Percentiles rank a stretch among this genome's conserved stretches.
phyloP scores from a whole-genome alignment of 2,329 filamentous ascomycete species.

The Aphanocladium album region DNA sequence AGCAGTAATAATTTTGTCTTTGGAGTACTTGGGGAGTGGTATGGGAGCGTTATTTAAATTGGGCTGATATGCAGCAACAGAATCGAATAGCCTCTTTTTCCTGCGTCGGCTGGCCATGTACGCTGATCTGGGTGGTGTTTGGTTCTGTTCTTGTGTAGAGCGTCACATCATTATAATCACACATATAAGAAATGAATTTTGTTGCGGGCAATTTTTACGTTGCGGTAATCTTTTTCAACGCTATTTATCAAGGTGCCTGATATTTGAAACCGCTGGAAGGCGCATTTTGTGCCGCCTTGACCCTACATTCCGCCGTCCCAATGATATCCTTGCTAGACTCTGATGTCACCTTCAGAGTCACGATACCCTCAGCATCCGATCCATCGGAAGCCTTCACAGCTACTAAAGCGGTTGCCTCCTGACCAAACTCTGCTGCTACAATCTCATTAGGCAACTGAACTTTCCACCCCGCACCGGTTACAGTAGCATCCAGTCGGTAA shows the following conservation, averaged over 20 bases:
- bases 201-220: too few species aligned
- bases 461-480: slow-evolving; percentile 42
- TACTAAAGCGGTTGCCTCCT: slow-evolving; percentile 33
- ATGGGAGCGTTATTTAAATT: not conserved
- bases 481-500: slow-evolving; percentile 39
- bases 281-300: slow-evolving; percentile 11
- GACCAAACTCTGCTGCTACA: slow-evolving; percentile 37
- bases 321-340: slow-evolving; percentile 35
- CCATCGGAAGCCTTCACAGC: slow-evolving; percentile 33
- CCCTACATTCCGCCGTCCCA: slow-evolving; percentile 27
- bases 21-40: not conserved
- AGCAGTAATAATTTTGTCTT: slow-evolving; percentile 16
- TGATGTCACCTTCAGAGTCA: slow-evolving; percentile 40
- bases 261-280: not conserved
- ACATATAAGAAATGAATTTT: too few species aligned
- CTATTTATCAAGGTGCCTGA: not conserved
- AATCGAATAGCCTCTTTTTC: not conserved
- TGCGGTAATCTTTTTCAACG: too few species aligned
- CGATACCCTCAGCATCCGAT: slow-evolving; percentile 30
- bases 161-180: not conserved
- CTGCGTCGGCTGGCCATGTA: not conserved
- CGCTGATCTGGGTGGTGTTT: not conserved
- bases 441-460: slow-evolving; percentile 38
- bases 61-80: not conserved
- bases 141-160: not conserved